Conservation (phyloP, 129 eudicot species). For the Dittrichia graveolens region DNA sequence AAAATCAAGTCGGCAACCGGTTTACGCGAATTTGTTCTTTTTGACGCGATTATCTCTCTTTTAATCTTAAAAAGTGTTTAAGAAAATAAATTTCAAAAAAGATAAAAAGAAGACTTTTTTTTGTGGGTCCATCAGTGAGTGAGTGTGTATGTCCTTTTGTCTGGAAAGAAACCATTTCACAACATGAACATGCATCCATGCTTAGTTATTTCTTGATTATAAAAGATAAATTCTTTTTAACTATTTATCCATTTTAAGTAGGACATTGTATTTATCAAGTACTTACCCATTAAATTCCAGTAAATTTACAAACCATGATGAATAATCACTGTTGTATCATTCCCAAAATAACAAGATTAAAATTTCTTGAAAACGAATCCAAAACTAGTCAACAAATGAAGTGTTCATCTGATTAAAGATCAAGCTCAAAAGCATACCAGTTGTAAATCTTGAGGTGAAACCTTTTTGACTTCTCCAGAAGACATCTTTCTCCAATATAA, state of each 20-base stretch:
- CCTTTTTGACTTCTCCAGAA: slow-evolving; percentile 65
- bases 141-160: too few relatives aligned
- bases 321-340: background rate
- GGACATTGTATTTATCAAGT: too few relatives aligned
- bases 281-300: background rate
- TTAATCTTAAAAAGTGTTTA: too few relatives aligned
- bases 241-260: too few relatives aligned
- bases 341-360: background rate
- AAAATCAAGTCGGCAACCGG: too few relatives aligned
- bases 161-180: too few relatives aligned
- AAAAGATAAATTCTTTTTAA: too few relatives aligned
- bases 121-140: too few relatives aligned
- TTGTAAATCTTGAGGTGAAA: slow-evolving; percentile 79
- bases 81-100: too few relatives aligned
- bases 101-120: too few relatives aligned
- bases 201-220: too few relatives aligned
- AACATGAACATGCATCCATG: too few relatives aligned
- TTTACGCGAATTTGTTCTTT: background rate
- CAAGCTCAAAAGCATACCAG: slow-evolving; percentile 54
- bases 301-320: background rate
- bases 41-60: background rate
- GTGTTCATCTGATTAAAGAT: slow-evolving; percentile 1
- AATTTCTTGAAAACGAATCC: background rate
- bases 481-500: slow-evolving; percentile 50
- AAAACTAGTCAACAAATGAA: background rate